phyloP scores from a whole-genome alignment of 129 eudicot species.

The Tagetes erecta region DNA sequence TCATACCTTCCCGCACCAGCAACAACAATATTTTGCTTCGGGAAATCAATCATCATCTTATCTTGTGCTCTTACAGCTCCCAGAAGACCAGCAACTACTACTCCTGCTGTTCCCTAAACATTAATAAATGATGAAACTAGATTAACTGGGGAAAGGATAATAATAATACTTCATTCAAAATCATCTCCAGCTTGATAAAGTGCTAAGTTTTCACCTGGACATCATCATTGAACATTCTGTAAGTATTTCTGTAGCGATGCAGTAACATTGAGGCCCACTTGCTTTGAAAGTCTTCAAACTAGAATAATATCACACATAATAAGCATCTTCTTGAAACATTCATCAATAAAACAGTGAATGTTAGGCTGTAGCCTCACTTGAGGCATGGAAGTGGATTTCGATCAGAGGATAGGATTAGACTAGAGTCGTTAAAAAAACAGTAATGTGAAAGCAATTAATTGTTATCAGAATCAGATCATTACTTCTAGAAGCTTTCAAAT shows the following conservation, averaged over 20 bases:
- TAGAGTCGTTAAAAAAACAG: too few species aligned
- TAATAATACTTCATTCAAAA: conserved; percentile 1
- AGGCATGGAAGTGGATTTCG: too few species aligned
- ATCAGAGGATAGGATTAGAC: too few species aligned
- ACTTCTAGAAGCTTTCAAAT: not conserved
- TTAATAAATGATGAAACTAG: not conserved
- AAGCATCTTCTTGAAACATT: conserved; percentile 12
- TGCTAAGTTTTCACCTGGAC: conserved; percentile 28
- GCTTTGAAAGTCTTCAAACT: conserved; percentile 97
- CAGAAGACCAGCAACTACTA: conserved; percentile 92
- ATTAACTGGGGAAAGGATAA: not conserved
- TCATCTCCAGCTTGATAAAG: not conserved
- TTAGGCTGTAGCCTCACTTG: too few species aligned
- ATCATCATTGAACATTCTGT: conserved; percentile 96
- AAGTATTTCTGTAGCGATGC: conserved; percentile 77
- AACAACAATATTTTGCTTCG: conserved; percentile 89
- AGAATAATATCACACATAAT: conserved; percentile 27
- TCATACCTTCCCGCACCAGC: conserved; percentile 91
- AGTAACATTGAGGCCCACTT: conserved; percentile 88
- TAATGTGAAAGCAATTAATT: not conserved
- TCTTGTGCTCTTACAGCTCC: conserved; percentile 99
- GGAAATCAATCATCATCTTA: conserved; percentile 84
- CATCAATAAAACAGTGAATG: not conserved
- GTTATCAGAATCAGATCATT: conserved; percentile 5
- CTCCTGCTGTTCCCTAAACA: conserved; percentile 92